These are phyloP conservation scores for Hericium erinaceus DNA, from an alignment of 768 basidiomycete species.

Conservation along the genomic window DNA sequence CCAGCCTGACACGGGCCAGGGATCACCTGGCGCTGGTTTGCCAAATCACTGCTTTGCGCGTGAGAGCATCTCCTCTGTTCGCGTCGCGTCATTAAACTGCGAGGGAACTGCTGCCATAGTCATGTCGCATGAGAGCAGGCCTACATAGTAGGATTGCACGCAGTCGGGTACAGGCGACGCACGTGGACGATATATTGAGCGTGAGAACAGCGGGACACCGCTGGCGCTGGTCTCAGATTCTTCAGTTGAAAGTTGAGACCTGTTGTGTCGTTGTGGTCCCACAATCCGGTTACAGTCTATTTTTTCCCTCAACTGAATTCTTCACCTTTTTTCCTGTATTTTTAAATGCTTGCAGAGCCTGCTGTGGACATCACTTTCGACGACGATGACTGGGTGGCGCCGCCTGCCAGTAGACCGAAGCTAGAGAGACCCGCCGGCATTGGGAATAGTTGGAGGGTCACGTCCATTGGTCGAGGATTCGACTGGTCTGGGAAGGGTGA, in stretches of 20 bases:
- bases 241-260: too few species aligned
- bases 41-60: too few species aligned
- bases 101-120: too few species aligned
- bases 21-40: too few species aligned
- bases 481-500: constrained; percentile 40
- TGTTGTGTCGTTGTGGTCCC: neutral
- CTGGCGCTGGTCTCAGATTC: too few species aligned
- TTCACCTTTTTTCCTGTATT: neutral
- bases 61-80: too few species aligned
- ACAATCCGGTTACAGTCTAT: neutral
- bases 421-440: constrained; percentile 59
- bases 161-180: neutral
- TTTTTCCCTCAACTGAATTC: neutral
- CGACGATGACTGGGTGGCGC: constrained; percentile 54
- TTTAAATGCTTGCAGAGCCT: constrained; percentile 45
- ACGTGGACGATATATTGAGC: neutral
- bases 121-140: too few species aligned
- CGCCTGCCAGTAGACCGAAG: constrained; percentile 32
- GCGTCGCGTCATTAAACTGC: too few species aligned
- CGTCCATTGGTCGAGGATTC: constrained; percentile 76
- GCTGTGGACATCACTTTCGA: constrained; percentile 59
- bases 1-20: too few species aligned
- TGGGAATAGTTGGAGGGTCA: constrained; percentile 77
- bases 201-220: neutral
- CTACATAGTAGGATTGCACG: too few species aligned